phyloP scores from a whole-genome alignment of 2,329 filamentous ascomycete genomes.

The Ceratocystis diversiconidia region DNA sequence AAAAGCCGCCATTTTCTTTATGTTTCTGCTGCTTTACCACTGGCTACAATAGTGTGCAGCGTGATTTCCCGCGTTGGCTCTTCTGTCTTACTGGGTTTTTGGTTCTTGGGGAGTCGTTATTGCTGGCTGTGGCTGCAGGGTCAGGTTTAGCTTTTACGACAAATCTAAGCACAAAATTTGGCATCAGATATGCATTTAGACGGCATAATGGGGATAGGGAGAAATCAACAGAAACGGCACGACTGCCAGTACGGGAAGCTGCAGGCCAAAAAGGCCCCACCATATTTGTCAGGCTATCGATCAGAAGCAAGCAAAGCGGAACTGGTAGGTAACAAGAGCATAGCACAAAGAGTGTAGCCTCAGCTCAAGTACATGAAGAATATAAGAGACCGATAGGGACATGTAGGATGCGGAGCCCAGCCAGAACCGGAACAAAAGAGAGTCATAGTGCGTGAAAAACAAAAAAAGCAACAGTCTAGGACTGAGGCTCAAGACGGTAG shows the following conservation, averaged over 20 bases:
- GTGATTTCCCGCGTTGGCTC: not conserved
- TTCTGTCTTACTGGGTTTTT: not conserved
- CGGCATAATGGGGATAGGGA: not conserved
- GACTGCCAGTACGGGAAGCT: not conserved
- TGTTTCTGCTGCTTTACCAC: not conserved
- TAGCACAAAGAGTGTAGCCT: not conserved
- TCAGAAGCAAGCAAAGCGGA: not conserved
- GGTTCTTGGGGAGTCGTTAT: too few relatives aligned
- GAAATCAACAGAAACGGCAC: not conserved
- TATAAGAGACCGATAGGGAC: not conserved
- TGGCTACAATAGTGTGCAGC: not conserved
- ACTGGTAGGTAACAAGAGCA: not conserved
- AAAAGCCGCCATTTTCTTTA: conserved; percentile 1
- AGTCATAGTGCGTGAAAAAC: not conserved
- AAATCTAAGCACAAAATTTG: not conserved
- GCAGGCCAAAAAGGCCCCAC: not conserved
- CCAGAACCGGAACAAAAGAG: not conserved
- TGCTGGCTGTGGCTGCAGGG: not conserved
- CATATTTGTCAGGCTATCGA: not conserved
- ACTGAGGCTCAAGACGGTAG: too few relatives aligned
- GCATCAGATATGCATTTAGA: conserved; percentile 2
- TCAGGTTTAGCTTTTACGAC: not conserved
- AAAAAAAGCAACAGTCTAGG: too few relatives aligned
- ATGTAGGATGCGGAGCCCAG: not conserved
- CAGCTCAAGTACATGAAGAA: not conserved